These are phyloP conservation scores for Talaromyces sp. DNA, from an alignment of 2,329 filamentous ascomycete genomes.

Conservation along the genomic window DNA sequence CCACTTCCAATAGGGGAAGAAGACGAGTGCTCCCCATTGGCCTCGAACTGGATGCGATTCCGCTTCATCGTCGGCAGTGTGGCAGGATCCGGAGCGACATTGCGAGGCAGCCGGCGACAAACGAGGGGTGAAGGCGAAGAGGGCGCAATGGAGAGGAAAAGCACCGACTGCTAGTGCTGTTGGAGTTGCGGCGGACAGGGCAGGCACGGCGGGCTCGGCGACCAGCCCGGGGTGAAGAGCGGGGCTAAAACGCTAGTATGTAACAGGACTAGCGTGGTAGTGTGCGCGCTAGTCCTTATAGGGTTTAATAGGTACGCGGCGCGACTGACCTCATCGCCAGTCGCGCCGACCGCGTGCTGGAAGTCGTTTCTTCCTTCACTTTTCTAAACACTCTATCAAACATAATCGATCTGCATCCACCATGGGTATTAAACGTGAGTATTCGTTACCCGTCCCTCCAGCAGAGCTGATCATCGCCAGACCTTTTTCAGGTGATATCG, in stretches of 20 bases:
- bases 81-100: not conserved
- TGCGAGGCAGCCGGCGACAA: not conserved
- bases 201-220: not conserved
- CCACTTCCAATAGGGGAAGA: constrained; percentile 21
- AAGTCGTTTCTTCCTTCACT: not conserved
- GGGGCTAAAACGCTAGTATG: not conserved
- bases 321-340: constrained; percentile 11
- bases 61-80: constrained; percentile 29
- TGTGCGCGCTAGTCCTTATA: not conserved
- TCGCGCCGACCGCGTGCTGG: constrained; percentile 8
- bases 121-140: not conserved
- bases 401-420: constrained; percentile 10
- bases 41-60: constrained; percentile 33
- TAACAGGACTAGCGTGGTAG: not conserved
- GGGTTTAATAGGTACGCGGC: constrained; percentile 8
- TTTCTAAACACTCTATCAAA: not conserved
- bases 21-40: constrained; percentile 31
- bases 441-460: not conserved
- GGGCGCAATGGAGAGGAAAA: not conserved
- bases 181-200: not conserved
- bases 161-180: not conserved
- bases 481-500: constrained; percentile 74
- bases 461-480: constrained; percentile 25
- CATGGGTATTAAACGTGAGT: constrained; percentile 50
- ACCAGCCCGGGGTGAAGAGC: not conserved